phyloP scores from a whole-genome alignment of 345 rosid species.

The Excoecaria agallocha region DNA sequence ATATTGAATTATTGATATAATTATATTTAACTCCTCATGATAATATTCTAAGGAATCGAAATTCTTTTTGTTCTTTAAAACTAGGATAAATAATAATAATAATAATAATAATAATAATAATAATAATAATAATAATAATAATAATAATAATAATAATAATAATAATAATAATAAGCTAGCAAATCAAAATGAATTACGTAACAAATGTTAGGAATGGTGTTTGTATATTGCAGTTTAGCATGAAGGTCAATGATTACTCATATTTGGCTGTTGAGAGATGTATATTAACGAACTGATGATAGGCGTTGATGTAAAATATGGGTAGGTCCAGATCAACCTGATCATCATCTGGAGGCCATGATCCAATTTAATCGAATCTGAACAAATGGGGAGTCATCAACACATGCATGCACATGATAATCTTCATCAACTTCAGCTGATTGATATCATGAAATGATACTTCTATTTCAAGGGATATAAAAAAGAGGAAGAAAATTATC shows the following conservation, averaged over 20 bases:
- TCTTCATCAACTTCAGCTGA: neutral
- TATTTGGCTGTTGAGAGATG: neutral
- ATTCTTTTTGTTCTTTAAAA: too few species aligned
- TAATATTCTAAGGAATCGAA: too few species aligned
- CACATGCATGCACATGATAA: neutral
- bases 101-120: too few species aligned
- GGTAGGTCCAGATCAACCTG: conserved; percentile 19
- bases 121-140: too few species aligned
- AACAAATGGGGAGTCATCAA: conserved; percentile 1
- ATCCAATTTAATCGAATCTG: conserved; percentile 17
- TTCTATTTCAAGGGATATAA: too few species aligned
- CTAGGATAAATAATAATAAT: too few species aligned
- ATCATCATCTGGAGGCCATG: conserved; percentile 11
- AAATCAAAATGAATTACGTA: too few species aligned
- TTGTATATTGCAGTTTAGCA: conserved; percentile 5
- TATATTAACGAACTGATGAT: conserved; percentile 8
- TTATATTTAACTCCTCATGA: too few species aligned
- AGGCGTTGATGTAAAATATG: conserved; percentile 13
- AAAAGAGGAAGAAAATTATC: neutral
- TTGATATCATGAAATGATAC: too few species aligned
- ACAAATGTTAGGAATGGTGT: conserved; percentile 3
- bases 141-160: too few species aligned
- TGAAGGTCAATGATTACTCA: conserved; percentile 22
- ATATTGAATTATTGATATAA: too few species aligned
- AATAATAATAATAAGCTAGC: too few species aligned